Percentiles rank a stretch among this genome's conserved stretches.
Evolutionary conservation across 805 yeast species (phyloP).

Genomic region (Starmerella lactis-condensi): DNA sequence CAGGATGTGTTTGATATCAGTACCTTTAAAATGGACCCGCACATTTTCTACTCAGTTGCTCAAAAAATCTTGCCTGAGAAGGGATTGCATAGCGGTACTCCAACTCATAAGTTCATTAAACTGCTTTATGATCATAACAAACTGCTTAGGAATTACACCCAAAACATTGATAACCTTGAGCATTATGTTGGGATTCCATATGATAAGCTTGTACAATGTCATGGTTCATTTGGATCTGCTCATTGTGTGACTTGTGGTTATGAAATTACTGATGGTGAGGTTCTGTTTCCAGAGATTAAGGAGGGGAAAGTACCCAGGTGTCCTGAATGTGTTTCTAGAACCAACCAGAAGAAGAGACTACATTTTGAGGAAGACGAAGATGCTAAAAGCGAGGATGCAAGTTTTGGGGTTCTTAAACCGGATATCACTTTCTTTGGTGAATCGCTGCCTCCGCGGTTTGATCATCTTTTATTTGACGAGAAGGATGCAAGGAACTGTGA

Average conservation of each 20-base stretch:
- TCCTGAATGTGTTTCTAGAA: slow-evolving; percentile 33
- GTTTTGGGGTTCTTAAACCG: slow-evolving; percentile 75
- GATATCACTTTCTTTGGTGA: slow-evolving; percentile 88
- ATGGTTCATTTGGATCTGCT: slow-evolving; percentile 81
- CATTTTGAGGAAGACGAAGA: slow-evolving; percentile 17
- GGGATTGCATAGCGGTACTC: slow-evolving; percentile 30
- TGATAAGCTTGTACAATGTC: slow-evolving; percentile 68
- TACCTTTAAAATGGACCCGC: slow-evolving; percentile 57
- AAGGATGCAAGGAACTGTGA: slow-evolving; percentile 56
- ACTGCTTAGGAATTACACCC: slow-evolving; percentile 69
- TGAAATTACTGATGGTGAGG: slow-evolving; percentile 41
- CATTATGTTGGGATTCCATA: slow-evolving; percentile 53
- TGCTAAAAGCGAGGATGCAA: slow-evolving; percentile 19
- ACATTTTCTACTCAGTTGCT: slow-evolving; percentile 71
- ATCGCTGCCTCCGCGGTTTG: slow-evolving; percentile 52
- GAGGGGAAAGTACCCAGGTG: slow-evolving; percentile 49
- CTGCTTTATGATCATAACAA: slow-evolving; percentile 58
- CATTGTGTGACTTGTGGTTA: slow-evolving; percentile 62
- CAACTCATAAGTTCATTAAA: slow-evolving; percentile 64
- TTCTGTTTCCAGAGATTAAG: slow-evolving; percentile 42
- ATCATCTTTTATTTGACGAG: slow-evolving; percentile 27
- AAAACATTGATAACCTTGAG: slow-evolving; percentile 77
- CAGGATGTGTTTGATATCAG: slow-evolving; percentile 71
- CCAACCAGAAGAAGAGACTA: slow-evolving; percentile 4
- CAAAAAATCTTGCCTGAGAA: slow-evolving; percentile 66